Base-by-base conservation (phyloP, 148 eudicot species). In the Silene conica region DNA sequence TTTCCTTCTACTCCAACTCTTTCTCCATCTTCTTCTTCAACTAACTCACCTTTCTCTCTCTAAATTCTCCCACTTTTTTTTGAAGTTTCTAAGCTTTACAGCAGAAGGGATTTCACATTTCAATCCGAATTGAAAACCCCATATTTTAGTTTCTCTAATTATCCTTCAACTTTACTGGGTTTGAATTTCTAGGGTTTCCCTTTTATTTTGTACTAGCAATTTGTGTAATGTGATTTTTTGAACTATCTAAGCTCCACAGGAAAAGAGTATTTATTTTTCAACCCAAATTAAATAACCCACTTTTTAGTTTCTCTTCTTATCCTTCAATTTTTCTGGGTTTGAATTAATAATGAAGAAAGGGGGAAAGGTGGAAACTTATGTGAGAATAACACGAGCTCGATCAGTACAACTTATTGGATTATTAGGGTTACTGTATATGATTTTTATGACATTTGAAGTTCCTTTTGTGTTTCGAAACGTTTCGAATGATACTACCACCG, bases 401-500 rank as follows among this genome's bases (percentile, higher is more conserved):
- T 87, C 90, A 77, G 70, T 87, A 19, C 91, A 84, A 72, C 56
- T 87, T 79, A 59, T 91, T 72, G 85, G 79, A 1, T 56, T 80
- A n/a, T 21, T 91, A 4, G 91, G 85, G 0, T 48, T 85, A 55
- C 25, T 87, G 28, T 91, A 91, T 72, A 50, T 91, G 41, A 31
- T 91, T 43, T 67, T 91, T 73, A 85, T 91, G 56, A 75, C 78
- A 57, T 80, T 91, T 22, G 97, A 91, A 74, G 84, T 89, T 0
- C 97, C 93, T 0, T 87, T 89, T 66, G 86, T 89, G n/a, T 86
- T 89, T 73, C 81, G 70, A 77, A 84, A 28, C 82, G 79, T 65
- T 73, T 67, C 63, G 19, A 50, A 60, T 50, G 86, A 79, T 38
- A 62, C 77, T 26, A 73, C 76, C 8, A 2, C 54, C 4, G 75